phyloP scores from a whole-genome alignment of 257 asterid genomes.

The Solanum tarapatanum region DNA sequence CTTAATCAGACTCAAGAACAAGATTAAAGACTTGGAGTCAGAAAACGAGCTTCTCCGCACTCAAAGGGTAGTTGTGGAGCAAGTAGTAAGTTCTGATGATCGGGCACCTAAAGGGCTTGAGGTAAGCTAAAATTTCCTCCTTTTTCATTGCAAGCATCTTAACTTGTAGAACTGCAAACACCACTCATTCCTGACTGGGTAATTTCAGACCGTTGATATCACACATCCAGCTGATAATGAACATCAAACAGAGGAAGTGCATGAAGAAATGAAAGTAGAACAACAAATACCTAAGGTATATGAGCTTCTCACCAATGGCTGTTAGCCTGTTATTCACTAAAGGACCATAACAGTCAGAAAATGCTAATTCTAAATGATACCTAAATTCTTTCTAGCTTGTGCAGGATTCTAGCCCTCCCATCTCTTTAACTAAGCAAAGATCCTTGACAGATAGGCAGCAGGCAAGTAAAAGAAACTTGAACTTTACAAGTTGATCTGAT shows the following conservation, averaged over 20 bases:
- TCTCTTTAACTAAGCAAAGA: conserved; percentile 64
- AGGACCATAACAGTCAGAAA: background rate
- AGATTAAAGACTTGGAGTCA: conserved; percentile 59
- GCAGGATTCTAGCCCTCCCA: conserved; percentile 45
- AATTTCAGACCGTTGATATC: conserved; percentile 36
- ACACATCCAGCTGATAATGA: conserved; percentile 31
- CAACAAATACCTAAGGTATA: conserved; percentile 36
- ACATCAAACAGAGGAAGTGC: conserved; percentile 24
- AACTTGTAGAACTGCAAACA: background rate
- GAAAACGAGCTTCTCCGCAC: conserved; percentile 54
- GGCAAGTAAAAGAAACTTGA: conserved; percentile 31
- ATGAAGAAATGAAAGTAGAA: conserved; percentile 25
- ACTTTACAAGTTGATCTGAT: background rate
- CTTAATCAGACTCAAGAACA: conserved; percentile 46
- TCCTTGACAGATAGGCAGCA: conserved; percentile 84
- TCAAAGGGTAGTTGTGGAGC: conserved; percentile 42
- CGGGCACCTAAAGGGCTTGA: conserved; percentile 19
- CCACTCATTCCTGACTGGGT: conserved; percentile 4
- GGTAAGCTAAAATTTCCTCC: conserved; percentile 22
- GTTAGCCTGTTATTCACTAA: background rate
- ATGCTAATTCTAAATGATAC: conserved; percentile 1
- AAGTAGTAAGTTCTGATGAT: conserved; percentile 29
- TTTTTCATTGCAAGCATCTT: background rate
- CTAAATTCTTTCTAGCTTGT: background rate
- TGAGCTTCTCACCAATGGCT: conserved; percentile 11